phyloP scores from a whole-genome alignment of 257 asterid genomes.

The Capsicum chinense region DNA sequence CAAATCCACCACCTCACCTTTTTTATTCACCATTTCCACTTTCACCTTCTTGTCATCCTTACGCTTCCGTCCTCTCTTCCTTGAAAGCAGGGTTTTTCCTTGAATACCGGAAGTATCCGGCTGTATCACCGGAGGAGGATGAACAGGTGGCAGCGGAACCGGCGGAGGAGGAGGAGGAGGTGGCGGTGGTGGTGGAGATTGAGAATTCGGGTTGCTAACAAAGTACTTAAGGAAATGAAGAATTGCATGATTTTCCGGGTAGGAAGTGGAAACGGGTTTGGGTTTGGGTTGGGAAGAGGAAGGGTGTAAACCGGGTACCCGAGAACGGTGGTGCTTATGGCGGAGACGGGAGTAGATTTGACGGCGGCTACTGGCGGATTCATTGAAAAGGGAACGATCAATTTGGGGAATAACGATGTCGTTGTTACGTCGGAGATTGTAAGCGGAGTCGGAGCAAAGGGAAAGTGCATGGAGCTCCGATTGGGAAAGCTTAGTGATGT shows the following conservation, averaged over 20 bases:
- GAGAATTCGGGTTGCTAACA: constrained; percentile 54
- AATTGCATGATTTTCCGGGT: constrained; percentile 72
- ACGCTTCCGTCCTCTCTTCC: constrained; percentile 48
- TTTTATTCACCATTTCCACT: constrained; percentile 59
- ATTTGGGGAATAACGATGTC: constrained; percentile 65
- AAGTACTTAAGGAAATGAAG: constrained; percentile 74
- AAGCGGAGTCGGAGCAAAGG: constrained; percentile 58
- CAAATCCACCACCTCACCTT: constrained; percentile 68
- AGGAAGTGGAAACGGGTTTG: constrained; percentile 49
- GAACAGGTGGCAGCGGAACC: constrained; percentile 46
- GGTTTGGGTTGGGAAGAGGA: constrained; percentile 46
- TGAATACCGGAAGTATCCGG: constrained; percentile 40
- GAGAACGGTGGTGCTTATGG: constrained; percentile 66
- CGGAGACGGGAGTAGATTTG: constrained; percentile 79
- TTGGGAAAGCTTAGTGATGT: constrained; percentile 66
- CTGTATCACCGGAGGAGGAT: constrained; percentile 44
- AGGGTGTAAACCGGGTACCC: constrained; percentile 65
- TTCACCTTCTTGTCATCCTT: constrained; percentile 40
- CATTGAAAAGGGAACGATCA: constrained; percentile 81
- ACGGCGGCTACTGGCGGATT: constrained; percentile 88
- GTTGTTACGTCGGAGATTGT: constrained; percentile 51
- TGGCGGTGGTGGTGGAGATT: constrained; percentile 61
- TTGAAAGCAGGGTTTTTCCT: constrained; percentile 44
- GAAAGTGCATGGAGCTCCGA: constrained; percentile 84
- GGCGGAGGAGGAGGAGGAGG: not conserved